A percentile compares a stretch with the other conserved stretches of the same genome.
phyloP scores from a whole-genome alignment of 805 yeast species.

The Wickerhamiella shivajii region DNA sequence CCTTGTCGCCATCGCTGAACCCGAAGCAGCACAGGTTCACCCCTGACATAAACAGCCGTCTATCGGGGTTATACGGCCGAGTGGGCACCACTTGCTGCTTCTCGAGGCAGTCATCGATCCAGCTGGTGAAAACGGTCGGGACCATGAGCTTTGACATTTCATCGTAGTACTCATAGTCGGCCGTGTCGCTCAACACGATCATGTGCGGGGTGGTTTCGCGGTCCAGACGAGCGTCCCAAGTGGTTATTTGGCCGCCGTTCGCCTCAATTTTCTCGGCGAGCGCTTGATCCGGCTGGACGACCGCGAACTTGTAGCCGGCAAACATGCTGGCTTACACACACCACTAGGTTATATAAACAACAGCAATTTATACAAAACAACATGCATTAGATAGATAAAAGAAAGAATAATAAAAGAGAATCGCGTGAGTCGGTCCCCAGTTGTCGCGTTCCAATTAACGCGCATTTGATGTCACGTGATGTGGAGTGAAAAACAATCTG shows the following conservation, averaged over 20 bases:
- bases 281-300: constrained; percentile 3
- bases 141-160: constrained; percentile 39
- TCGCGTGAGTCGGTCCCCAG: too few relatives aligned
- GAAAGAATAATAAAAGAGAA: too few relatives aligned
- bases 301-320: constrained; percentile 4
- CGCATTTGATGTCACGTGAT: too few relatives aligned
- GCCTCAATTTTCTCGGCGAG: constrained; percentile 10
- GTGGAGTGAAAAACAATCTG: too few relatives aligned
- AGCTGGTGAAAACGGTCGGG: constrained; percentile 48
- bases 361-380: too few relatives aligned
- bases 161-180: constrained; percentile 38
- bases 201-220: constrained; percentile 23
- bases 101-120: constrained; percentile 40
- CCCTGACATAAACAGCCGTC: constrained; percentile 46
- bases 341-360: too few relatives aligned
- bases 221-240: constrained; percentile 18
- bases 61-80: constrained; percentile 58
- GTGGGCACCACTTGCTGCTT: constrained; percentile 33
- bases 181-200: constrained; percentile 35
- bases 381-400: too few relatives aligned
- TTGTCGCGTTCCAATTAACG: too few relatives aligned
- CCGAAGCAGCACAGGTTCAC: constrained; percentile 48
- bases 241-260: constrained; percentile 16
- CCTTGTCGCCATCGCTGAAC: constrained; percentile 43
- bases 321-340: too few relatives aligned